Conservation (phyloP, 352 stramenopile species). For the Blastocystis sp. region DNA sequence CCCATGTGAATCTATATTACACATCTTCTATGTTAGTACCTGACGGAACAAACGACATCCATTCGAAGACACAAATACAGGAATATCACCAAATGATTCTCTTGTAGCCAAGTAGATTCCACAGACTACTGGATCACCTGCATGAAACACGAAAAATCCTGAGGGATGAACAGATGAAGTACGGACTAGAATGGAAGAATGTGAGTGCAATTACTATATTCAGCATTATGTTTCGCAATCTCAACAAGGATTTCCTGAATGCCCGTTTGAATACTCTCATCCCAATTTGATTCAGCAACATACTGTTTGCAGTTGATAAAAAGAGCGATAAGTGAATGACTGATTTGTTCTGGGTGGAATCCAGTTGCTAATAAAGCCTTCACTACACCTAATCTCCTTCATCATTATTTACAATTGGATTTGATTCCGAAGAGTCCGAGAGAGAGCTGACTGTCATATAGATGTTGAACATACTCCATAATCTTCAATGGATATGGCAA, state of each 20-base stretch:
- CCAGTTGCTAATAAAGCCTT: not conserved
- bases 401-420: not conserved
- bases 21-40: not conserved
- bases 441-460: not conserved
- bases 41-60: not conserved
- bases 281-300: not conserved
- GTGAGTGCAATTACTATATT: not conserved
- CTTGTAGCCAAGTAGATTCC: not conserved
- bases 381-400: not conserved
- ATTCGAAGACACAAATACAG: not conserved
- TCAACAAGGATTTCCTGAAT: conserved; percentile 1
- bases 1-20: not conserved
- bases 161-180: not conserved
- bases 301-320: not conserved
- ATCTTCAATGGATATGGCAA: not conserved
- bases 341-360: conserved; percentile 9
- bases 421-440: not conserved
- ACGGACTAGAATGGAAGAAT: not conserved
- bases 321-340: not conserved
- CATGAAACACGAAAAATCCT: not conserved
- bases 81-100: not conserved
- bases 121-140: not conserved
- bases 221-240: not conserved
- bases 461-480: not conserved
- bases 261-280: not conserved